These are phyloP conservation scores for Corynespora cassiicola DNA, from an alignment of 2,329 filamentous ascomycete genomes.

Conservation along the genomic window DNA sequence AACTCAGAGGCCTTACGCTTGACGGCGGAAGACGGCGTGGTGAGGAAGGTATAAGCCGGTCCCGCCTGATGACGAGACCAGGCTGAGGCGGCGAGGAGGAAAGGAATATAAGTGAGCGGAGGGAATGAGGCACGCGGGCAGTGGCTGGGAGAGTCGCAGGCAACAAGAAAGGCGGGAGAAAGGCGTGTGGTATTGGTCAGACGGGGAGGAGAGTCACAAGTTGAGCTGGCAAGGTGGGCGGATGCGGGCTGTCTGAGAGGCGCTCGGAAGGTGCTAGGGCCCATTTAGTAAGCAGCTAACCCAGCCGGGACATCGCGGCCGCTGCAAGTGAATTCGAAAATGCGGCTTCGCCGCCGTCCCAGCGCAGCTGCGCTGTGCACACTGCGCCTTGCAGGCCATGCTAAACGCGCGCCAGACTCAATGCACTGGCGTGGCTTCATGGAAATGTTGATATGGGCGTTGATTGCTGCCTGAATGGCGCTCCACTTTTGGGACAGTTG, in stretches of 20 bases:
- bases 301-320: slow-evolving; percentile 18
- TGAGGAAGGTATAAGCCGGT: slow-evolving; percentile 41
- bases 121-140: slow-evolving; percentile 14
- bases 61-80: slow-evolving; percentile 51
- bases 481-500: too few species aligned
- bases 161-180: slow-evolving; percentile 7
- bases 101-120: too few species aligned
- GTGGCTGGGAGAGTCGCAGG: slow-evolving; percentile 15
- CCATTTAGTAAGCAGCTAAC: slow-evolving; percentile 1
- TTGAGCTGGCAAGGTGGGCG: slow-evolving; percentile 12
- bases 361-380: too few species aligned
- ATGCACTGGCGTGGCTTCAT: too few species aligned
- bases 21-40: slow-evolving; percentile 43
- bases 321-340: slow-evolving; percentile 16
- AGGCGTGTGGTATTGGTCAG: slow-evolving; percentile 31
- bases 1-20: slow-evolving; percentile 49
- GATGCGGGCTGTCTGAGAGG: slow-evolving; percentile 14
- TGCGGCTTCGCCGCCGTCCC: slow-evolving; percentile 18
- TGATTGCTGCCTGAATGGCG: too few species aligned
- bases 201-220: slow-evolving; percentile 29
- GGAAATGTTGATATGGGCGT: too few species aligned
- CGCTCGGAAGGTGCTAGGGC: slow-evolving; percentile 4
- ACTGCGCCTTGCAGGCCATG: too few species aligned
- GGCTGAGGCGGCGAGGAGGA: slow-evolving; percentile 30
- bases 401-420: too few species aligned